Evolutionary conservation across 768 basidiomycete genomes (phyloP), one percentile per base, ranked within the genome.

Genomic region (Rhizopogon sp.): DNA sequence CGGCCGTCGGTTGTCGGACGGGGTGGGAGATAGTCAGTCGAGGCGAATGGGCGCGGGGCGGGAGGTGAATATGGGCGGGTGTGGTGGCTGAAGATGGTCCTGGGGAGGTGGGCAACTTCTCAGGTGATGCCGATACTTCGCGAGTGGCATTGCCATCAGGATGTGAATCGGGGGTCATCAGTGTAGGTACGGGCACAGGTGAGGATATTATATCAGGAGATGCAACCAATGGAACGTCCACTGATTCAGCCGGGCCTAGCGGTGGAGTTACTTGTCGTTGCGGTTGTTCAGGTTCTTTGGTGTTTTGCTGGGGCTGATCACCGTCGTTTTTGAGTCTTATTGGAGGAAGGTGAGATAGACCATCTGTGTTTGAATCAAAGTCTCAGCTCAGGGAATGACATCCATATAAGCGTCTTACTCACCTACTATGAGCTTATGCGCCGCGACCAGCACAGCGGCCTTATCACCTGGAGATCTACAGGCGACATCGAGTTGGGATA

Each of bases 371-470:
- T 33, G 4, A 11, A 3, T 45, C 53, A 22, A 14, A 5, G 5
- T 22, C 29, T 31, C 4, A 55, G 8, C 11, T 44, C n/a, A 39
- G 28, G 43, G 4, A 39, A 29, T 4, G 22, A 41, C 13, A 45
- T 46, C 42, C n/a, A 22, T 39, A 31, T 14, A 44, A 13, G 13
- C 22, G 13, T n/a, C 25, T 8, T 31, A 66, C 85, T 63, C 57
- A 93, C 92, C 90, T 56, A 95, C 94, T 17, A 97, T 79, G 17
- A 88, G 73, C 63, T 90, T 90, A 67, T 98, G 95, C 0, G 89
- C 88, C 6, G 80, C 76, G 16, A 99, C 89, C 17, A 99, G 74
- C 8, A 93, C 73, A 2, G 82, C 79, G 2, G 88, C 83, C 67
- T 98, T 98, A 55, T 89, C 87, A 1, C 76, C 79, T 0, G 97